Base-by-base conservation (phyloP, 2,329 filamentous ascomycete species). In the Sporothrix luriei region DNA sequence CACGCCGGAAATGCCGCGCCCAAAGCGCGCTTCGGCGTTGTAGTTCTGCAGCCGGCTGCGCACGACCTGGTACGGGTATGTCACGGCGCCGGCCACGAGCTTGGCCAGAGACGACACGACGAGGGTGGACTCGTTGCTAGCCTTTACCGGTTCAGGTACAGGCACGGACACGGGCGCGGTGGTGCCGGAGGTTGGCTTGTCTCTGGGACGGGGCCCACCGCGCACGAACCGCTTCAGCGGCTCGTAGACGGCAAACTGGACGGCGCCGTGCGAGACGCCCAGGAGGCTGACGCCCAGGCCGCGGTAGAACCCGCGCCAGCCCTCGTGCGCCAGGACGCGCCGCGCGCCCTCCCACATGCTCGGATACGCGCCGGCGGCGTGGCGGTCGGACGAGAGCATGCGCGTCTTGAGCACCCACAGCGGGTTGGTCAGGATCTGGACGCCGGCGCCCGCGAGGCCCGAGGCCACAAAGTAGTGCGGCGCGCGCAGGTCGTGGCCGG, bases 351-450 rank as follows among this genome's bases (percentile, higher is more conserved):
- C 85, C 73, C 84, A 81, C 83, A 97, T 92, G 73, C 87, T 90
- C 19, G 87, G 85, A 79, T 99, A 99, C 1, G 94, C 95, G 16
- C 93, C 93, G 1, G 85, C 86, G 6, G 88, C 85, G 68, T 87
- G 84, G 65, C 87, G 87, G 74, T 95, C 92, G 4, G 92, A 94
- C 40, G 93, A 93, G 29, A 98, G 84, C 93, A 99, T 98, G 73
- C 95, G 91, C 10, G 94, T 98, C 83, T 98, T 98, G 78, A 99
- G 88, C 2, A 99, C 95, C 95, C 95, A 99, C 75, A 99, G 90
- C 2, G 95, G 95, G 78, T 98, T 98, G 40, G 95, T 98, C 73
- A 94, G 84, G 40, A 92, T 81, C 55, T 94, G 91, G 1, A 93
- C 97, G 52, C 92, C 79, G 21, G 90, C 83, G 40, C 94, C 94